phyloP scores from a whole-genome alignment of 108 stramenopile genomes.

The Discostella pseudostelligera region DNA sequence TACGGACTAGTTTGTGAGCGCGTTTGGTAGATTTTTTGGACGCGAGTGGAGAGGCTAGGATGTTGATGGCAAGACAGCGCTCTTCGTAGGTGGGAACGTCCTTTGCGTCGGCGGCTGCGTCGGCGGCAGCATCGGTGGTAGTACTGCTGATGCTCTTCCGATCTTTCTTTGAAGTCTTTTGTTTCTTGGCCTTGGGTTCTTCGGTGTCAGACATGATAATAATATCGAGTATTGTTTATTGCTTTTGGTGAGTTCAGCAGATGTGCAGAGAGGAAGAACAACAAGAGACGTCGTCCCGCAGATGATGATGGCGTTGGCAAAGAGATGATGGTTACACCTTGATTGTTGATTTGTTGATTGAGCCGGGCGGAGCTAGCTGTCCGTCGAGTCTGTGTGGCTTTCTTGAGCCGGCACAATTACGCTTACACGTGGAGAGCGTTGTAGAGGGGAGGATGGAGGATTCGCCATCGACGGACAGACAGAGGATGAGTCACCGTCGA shows the following conservation, averaged over 20 bases:
- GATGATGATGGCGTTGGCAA: no score
- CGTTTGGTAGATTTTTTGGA: slow-evolving; percentile 96
- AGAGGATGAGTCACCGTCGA: no score
- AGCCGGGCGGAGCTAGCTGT: no score
- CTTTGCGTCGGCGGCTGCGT: slow-evolving; percentile 6
- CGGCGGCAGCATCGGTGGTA: neutral
- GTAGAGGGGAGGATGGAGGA: no score
- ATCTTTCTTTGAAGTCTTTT: slow-evolving; percentile 49
- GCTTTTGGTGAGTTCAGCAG: no score
- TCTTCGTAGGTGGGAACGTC: slow-evolving; percentile 83
- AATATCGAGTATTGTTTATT: neutral
- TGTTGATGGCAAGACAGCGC: slow-evolving; percentile 85
- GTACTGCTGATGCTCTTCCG: slow-evolving; percentile 30
- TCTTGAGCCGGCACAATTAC: neutral
- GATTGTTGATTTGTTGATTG: no score
- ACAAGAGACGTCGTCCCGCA: neutral
- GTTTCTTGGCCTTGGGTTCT: slow-evolving; percentile 48
- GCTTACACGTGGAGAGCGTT: neutral
- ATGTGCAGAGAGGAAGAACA: no score
- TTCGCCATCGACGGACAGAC: no score
- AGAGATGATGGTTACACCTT: no score
- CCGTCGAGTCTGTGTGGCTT: no score
- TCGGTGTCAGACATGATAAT: slow-evolving; percentile 35
- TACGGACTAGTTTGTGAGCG: slow-evolving; percentile 95
- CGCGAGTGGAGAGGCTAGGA: slow-evolving; percentile 92